Conservation (phyloP, 164 flowering plant genomes). For the Berberis thunbergii region DNA sequence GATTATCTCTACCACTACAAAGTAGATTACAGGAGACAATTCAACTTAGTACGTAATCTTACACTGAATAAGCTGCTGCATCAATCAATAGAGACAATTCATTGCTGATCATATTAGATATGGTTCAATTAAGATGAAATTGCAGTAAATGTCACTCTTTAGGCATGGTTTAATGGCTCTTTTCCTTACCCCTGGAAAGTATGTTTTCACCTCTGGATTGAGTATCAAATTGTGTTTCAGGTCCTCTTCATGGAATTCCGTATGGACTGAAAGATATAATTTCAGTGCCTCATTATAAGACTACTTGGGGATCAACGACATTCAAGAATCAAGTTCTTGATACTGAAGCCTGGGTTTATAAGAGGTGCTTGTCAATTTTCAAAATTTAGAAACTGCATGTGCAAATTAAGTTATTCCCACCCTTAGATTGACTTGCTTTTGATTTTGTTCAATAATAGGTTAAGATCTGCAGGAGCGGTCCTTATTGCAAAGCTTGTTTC, state of each 20-base stretch:
- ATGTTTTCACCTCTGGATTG: background rate
- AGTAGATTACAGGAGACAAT: too few species aligned
- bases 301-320: slow-evolving; percentile 84
- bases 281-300: slow-evolving; percentile 68
- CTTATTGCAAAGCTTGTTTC: slow-evolving; percentile 84
- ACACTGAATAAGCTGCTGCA: too few species aligned
- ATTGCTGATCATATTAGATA: too few species aligned
- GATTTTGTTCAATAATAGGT: slow-evolving; percentile 30
- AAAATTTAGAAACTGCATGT: background rate
- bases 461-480: slow-evolving; percentile 78
- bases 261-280: slow-evolving; percentile 92
- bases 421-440: background rate
- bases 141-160: too few species aligned
- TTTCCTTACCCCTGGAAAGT: background rate
- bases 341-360: slow-evolving; percentile 90
- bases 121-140: too few species aligned
- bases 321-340: slow-evolving; percentile 76
- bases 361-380: slow-evolving; percentile 33
- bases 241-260: slow-evolving; percentile 96
- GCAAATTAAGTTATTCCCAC: background rate
- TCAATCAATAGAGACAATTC: too few species aligned
- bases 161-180: too few species aligned
- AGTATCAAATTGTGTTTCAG: slow-evolving; percentile 23
- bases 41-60: too few species aligned
- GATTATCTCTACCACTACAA: too few species aligned